Evolutionary conservation across 1,284 basidiomycete genomes (phyloP), one percentile per base, ranked within the genome.

Genomic region (Pseudozyma sp.): DNA sequence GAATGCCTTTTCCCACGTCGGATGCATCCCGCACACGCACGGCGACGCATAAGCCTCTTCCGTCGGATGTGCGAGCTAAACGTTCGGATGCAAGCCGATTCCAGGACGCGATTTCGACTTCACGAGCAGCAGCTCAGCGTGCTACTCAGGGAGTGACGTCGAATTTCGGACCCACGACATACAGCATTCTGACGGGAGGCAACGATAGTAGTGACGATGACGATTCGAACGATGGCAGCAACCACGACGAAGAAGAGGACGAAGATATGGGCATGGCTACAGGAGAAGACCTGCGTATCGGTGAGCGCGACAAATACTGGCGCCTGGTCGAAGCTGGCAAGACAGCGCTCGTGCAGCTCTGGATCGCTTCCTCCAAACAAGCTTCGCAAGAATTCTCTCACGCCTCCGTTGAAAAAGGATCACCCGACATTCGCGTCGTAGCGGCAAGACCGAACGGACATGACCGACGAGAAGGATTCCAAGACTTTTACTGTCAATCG

Each of bases 401-500:
- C 25, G 25, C 25, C 34, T 19, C 5, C 18, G 38, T 18, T 21
- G 36, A 42, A 50, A 52, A 18, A 19, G 16, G 11, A 12, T 25
- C 47, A 19, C 35, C 61, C 13, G 68, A 76, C 3, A 57, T 76
- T 12, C 60, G 74, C 2, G 47, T 76, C 11, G 74, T 73, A 2
- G 54, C 66, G 5, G 65, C 74, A 8, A 44, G 65, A 19, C 53
- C 58, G 3, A 60, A 55, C 13, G 74, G 70, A 2, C 70, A 72
- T 61, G 74, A 76, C 49, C 58, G 65, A 21, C 51, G 58, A 19
- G 74, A 76, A 45, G 54, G 55, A n/a, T 64, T 68, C 36, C 48
- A 61, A 43, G 74, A 76, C 45, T 76, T 69, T 34, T 58, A 59
- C 52, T 74, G 69, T 31, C 68, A 76, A 49, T 59, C 66, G 16